A percentile compares a stretch with the other conserved stretches of the same genome.
Conservation (phyloP, 768 basidiomycete species). For the Serendipita indica region DNA sequence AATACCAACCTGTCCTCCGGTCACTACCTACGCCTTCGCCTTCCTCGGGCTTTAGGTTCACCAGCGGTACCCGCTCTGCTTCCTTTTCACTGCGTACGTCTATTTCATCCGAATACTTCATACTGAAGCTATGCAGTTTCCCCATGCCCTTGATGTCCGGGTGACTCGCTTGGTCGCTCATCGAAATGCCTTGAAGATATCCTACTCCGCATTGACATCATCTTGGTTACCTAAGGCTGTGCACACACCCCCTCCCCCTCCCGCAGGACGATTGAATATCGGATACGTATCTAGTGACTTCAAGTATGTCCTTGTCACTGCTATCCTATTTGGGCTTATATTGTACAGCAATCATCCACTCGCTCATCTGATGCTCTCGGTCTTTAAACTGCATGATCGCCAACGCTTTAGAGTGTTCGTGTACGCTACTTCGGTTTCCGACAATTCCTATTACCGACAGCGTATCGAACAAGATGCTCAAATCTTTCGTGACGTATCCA, state of each 20-base stretch:
- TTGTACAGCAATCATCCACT: slow-evolving; percentile 33
- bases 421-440: slow-evolving; percentile 36
- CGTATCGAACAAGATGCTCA: slow-evolving; percentile 29
- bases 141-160: slow-evolving; percentile 29
- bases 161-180: slow-evolving; percentile 33
- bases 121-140: slow-evolving; percentile 25
- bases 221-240: slow-evolving; percentile 29
- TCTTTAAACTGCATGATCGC: slow-evolving; percentile 31
- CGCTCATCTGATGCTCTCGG: slow-evolving; percentile 38
- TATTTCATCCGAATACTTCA: neutral
- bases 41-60: slow-evolving; percentile 19
- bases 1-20: too few species aligned
- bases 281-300: slow-evolving; percentile 38
- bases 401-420: slow-evolving; percentile 29
- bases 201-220: slow-evolving; percentile 29
- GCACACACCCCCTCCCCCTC: slow-evolving; percentile 29
- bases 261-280: slow-evolving; percentile 28
- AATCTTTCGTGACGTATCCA: slow-evolving; percentile 31
- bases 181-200: slow-evolving; percentile 32
- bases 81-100: slow-evolving; percentile 35
- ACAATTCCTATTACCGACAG: slow-evolving; percentile 30
- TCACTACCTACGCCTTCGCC: slow-evolving; percentile 15
- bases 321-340: neutral
- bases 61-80: slow-evolving; percentile 29
- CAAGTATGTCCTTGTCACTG: slow-evolving; percentile 19